These are phyloP conservation scores for Pseudevernia furfuracea DNA, from an alignment of 495 filamentous ascomycete species.

Conservation along the genomic window DNA sequence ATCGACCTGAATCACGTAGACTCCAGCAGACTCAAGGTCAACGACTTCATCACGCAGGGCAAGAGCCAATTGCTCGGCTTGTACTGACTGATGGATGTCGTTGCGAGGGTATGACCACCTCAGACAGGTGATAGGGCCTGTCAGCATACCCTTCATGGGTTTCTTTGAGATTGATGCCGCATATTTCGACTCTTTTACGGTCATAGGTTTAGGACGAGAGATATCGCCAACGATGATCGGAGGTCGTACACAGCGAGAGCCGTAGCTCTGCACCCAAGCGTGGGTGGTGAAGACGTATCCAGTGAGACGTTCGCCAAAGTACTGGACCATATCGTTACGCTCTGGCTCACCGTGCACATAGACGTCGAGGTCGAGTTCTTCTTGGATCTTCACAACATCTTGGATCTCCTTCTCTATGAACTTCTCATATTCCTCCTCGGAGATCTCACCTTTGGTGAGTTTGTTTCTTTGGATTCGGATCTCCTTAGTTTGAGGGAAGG, in stretches of 20 bases:
- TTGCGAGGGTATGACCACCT: conserved; percentile 99
- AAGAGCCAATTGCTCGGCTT: conserved; percentile 96
- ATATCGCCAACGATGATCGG: conserved; percentile 98
- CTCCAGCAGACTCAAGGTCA: conserved; percentile 91
- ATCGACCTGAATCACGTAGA: conserved; percentile 97
- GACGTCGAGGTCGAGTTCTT: conserved; percentile 93
- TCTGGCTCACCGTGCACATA: conserved; percentile 97
- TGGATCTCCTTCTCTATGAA: conserved; percentile 99
- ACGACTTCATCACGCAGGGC: conserved; percentile 97
- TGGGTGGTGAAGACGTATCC: conserved; percentile 99
- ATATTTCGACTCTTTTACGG: conserved; percentile 99
- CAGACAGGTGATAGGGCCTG: conserved; percentile 95
- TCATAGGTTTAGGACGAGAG: conserved; percentile 92
- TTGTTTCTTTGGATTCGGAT: conserved; percentile 93
- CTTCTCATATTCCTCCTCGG: conserved; percentile 81
- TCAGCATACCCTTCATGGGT: conserved; percentile 99
- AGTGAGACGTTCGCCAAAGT: conserved; percentile 94
- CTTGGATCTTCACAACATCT: conserved; percentile 88
- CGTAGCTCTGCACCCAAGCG: conserved; percentile 97
- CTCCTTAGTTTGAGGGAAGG: conserved; percentile 98
- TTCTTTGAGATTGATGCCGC: conserved; percentile 92
- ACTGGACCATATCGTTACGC: conserved; percentile 99
- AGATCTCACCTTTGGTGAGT: conserved; percentile 97
- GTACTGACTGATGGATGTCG: conserved; percentile 96
- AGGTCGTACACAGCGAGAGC: conserved; percentile 93